phyloP scores from a whole-genome alignment of 2,329 filamentous ascomycete genomes.

The Penicillium sumatraense region DNA sequence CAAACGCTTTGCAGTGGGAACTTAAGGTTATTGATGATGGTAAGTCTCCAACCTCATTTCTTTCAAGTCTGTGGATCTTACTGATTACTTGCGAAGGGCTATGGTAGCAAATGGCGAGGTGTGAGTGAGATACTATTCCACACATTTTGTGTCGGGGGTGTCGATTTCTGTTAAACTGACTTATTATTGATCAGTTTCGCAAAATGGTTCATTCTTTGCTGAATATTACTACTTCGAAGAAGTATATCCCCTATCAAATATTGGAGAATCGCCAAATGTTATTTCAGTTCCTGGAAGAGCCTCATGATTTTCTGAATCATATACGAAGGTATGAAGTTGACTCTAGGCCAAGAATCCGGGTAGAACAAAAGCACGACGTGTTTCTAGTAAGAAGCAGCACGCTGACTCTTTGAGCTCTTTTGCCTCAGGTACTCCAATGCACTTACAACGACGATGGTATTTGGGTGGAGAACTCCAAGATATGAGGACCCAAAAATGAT shows the following conservation, averaged over 20 bases:
- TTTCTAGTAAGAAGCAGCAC: background rate
- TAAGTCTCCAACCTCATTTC: constrained; percentile 4
- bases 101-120: constrained; percentile 33
- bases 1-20: constrained; percentile 36
- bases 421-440: constrained; percentile 48
- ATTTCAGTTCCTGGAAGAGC: constrained; percentile 40
- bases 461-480: constrained; percentile 50
- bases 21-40: constrained; percentile 38
- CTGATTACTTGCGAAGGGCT: constrained; percentile 17
- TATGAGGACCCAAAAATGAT: constrained; percentile 49
- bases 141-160: no score
- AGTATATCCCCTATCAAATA: constrained; percentile 61
- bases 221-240: constrained; percentile 51
- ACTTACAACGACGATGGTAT: constrained; percentile 56
- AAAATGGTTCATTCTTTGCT: constrained; percentile 52
- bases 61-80: background rate
- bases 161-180: no score
- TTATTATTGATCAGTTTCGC: constrained; percentile 17
- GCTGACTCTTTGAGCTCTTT: background rate
- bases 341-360: no score
- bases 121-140: background rate
- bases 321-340: constrained; percentile 48
- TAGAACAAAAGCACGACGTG: no score
- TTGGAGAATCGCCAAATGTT: constrained; percentile 61
- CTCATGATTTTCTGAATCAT: constrained; percentile 46